Base-by-base conservation (phyloP, 148 eudicot species). In the Diospyros kaki region DNA sequence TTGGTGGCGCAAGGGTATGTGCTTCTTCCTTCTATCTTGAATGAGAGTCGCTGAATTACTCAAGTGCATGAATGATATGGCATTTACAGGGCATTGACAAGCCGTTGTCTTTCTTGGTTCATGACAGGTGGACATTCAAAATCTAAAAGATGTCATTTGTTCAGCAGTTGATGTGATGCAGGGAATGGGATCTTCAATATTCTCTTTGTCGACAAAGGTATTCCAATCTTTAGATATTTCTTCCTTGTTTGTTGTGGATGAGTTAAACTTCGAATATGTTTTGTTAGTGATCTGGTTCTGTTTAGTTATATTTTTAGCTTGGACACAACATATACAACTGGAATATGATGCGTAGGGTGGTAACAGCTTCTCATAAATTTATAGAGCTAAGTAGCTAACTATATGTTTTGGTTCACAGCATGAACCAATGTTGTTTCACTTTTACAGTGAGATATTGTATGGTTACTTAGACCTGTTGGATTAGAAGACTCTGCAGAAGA, bases 131-230 rank as follows among this genome's bases (percentile, higher is more conserved):
- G 86, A 94, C 77, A 78, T 84, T 68, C 88, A 78, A 52, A 78
- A 81, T 61, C 60, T 94, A 40, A 86, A 89, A 80, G 89, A 83
- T 63, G 95, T 92, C 58, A 85, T 94, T 58, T 74, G 85, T 71
- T 92, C 97, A 41, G 93, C 98, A 66, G 92, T 84, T 80, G 91
- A 94, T 82, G 85, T 94, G 75, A 89, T 94, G 97, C 89, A 87
- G 68, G 85, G 81, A 17, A 89, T 91, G 92, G 87, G 84, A 71
- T 89, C 88, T 60, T 89, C 96, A 53, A 76, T 89, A 63, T 81
- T 87, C 79, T 72, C 86, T 81, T 80, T 87, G 72, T 68, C 83
- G 59, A 48, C 75, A 45, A 91, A 89, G 93, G 98, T 91, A 43
- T 69, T 43, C 43, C 53, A 58, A 6, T 52, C 8, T 64, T 63